phyloP scores from a whole-genome alignment of 73 alveolate genomes.

The Symbiodinium natans region DNA sequence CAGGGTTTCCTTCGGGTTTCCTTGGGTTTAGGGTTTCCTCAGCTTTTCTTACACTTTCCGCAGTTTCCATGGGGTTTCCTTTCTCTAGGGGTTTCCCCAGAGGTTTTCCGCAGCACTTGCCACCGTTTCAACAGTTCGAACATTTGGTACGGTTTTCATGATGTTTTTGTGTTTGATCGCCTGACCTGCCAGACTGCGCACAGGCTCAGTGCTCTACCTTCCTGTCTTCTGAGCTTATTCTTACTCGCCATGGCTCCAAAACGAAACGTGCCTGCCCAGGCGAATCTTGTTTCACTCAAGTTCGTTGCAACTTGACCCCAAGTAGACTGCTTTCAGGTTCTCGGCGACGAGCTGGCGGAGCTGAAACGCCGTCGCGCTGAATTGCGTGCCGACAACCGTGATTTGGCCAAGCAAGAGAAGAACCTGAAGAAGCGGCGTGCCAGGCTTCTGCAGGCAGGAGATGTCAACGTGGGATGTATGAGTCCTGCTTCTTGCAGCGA shows the following conservation, averaged over 20 bases:
- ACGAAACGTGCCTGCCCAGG: not conserved
- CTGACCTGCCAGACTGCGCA: not conserved
- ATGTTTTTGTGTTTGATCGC: not conserved
- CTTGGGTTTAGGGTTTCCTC: too few species aligned
- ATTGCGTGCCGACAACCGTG: not conserved
- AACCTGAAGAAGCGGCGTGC: not conserved
- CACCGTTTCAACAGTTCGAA: too few species aligned
- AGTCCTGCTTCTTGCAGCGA: too few species aligned
- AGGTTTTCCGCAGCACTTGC: too few species aligned
- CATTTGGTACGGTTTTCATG: not conserved
- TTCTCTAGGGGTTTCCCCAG: too few species aligned
- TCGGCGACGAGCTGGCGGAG: not conserved
- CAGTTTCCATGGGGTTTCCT: too few species aligned
- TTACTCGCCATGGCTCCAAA: not conserved
- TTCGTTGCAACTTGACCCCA: not conserved
- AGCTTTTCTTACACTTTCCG: too few species aligned
- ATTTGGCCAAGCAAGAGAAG: not conserved
- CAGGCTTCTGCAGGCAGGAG: not conserved
- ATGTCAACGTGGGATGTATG: too few species aligned
- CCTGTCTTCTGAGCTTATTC: too few species aligned
- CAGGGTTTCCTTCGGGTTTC: too few species aligned
- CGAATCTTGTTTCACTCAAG: not conserved
- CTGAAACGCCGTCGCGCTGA: slow-evolving; percentile 7
- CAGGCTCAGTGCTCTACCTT: too few species aligned
- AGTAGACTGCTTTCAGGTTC: not conserved